phyloP scores from a whole-genome alignment of 768 basidiomycete species.

The Naganishia onofrii region DNA sequence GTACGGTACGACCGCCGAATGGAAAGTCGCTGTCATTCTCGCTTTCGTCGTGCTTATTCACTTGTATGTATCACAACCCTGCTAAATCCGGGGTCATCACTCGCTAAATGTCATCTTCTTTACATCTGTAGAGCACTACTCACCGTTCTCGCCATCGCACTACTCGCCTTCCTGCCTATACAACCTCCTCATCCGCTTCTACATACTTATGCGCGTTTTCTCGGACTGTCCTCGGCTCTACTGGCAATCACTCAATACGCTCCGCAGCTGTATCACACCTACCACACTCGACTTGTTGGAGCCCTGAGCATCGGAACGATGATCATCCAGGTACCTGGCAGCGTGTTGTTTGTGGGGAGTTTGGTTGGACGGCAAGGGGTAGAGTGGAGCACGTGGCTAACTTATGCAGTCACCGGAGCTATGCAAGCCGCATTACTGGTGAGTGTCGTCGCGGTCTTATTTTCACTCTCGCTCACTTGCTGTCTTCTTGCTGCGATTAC shows the following conservation, averaged over 20 bases:
- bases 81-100: not conserved
- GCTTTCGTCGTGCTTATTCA: conserved; percentile 70
- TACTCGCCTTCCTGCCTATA: conserved; percentile 40
- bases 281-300: conserved; percentile 73
- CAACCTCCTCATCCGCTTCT: conserved; percentile 54
- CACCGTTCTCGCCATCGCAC: conserved; percentile 61
- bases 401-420: conserved; percentile 60
- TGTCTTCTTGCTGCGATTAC: not conserved
- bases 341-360: conserved; percentile 75
- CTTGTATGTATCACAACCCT: conserved; percentile 61
- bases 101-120: conserved; percentile 23
- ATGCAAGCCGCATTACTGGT: conserved; percentile 77
- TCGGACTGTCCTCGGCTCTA: conserved; percentile 75
- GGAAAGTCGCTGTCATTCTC: conserved; percentile 73
- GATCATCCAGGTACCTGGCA: conserved; percentile 88
- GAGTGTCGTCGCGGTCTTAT: conserved; percentile 23
- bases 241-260: conserved; percentile 82
- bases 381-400: conserved; percentile 53
- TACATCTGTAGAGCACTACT: conserved; percentile 57
- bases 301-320: conserved; percentile 94
- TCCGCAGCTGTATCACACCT: conserved; percentile 82
- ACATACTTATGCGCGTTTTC: conserved; percentile 74
- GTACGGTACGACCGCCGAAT: conserved; percentile 63
- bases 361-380: conserved; percentile 49
- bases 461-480: not conserved